Conservation (phyloP, 106 monocot species). For the Acanthochlamys bracteata region DNA sequence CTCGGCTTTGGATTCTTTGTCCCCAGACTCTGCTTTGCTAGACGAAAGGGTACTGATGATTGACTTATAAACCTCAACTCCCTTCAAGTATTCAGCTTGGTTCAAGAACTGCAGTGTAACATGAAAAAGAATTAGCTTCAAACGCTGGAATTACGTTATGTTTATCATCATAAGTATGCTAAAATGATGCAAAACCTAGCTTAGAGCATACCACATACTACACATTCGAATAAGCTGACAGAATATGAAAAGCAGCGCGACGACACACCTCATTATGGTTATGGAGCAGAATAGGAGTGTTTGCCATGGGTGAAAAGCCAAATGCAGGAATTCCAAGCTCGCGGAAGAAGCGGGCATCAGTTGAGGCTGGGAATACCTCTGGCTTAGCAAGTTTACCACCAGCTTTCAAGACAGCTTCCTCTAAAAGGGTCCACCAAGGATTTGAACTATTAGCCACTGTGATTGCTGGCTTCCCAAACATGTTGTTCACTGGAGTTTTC, state of each 20-base stretch:
- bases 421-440: slow-evolving; percentile 76
- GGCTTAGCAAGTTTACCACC: slow-evolving; percentile 65
- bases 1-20: slow-evolving; percentile 46
- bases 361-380: slow-evolving; percentile 91
- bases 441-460: slow-evolving; percentile 64
- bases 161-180: background rate
- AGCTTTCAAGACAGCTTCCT: slow-evolving; percentile 63
- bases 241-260: background rate
- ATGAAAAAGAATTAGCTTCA: background rate
- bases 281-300: slow-evolving; percentile 87
- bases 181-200: background rate
- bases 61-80: slow-evolving; percentile 73
- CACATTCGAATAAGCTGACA: background rate
- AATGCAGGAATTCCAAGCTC: slow-evolving; percentile 73
- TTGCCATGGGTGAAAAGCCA: slow-evolving; percentile 95
- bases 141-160: background rate
- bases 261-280: slow-evolving; percentile 88
- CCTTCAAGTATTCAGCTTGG: slow-evolving; percentile 81
- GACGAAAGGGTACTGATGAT: slow-evolving; percentile 61
- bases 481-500: slow-evolving; percentile 49
- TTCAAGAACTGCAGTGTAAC: slow-evolving; percentile 55
- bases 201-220: background rate
- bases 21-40: slow-evolving; percentile 11
- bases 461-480: slow-evolving; percentile 67
- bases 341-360: slow-evolving; percentile 81